Conservation (phyloP, 148 eudicot genomes). For the Silene uniflora region DNA sequence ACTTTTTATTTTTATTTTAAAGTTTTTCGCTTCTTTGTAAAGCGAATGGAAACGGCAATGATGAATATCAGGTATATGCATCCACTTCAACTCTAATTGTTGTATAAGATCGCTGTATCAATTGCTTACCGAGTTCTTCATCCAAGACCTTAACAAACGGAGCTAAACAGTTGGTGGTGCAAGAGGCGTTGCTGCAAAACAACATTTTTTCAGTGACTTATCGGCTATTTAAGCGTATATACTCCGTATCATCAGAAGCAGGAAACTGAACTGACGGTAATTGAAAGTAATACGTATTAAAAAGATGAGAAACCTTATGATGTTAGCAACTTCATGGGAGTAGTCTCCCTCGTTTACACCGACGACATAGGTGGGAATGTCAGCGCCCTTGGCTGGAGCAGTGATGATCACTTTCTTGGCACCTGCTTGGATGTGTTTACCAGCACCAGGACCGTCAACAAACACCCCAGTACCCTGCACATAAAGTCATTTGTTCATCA, state of each 20-base stretch:
- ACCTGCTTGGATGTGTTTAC: conserved; percentile 99
- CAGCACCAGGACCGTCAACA: conserved; percentile 98
- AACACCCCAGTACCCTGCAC: conserved; percentile 94
- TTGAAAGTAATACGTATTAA: neutral
- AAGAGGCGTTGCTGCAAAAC: conserved; percentile 86
- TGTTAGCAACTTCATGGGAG: conserved; percentile 74
- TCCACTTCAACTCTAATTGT: too few relatives aligned
- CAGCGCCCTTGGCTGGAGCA: conserved; percentile 98
- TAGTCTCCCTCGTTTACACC: conserved; percentile 91
- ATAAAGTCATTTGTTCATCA: neutral
- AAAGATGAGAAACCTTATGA: conserved; percentile 54
- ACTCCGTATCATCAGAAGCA: neutral
- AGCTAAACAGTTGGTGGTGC: conserved; percentile 99
- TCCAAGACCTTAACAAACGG: conserved; percentile 94
- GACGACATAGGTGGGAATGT: conserved; percentile 93
- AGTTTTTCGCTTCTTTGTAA: too few relatives aligned
- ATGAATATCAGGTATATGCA: too few relatives aligned
- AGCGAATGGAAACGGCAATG: too few relatives aligned
- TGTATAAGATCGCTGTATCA: neutral
- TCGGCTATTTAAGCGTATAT: neutral
- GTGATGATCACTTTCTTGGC: conserved; percentile 98
- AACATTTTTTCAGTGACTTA: conserved; percentile 10
- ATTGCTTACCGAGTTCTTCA: conserved; percentile 70
- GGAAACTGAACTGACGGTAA: neutral
- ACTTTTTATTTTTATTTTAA: too few relatives aligned